Base-by-base conservation (phyloP, 1,284 basidiomycete genomes). In the Puccinia hordei region DNA sequence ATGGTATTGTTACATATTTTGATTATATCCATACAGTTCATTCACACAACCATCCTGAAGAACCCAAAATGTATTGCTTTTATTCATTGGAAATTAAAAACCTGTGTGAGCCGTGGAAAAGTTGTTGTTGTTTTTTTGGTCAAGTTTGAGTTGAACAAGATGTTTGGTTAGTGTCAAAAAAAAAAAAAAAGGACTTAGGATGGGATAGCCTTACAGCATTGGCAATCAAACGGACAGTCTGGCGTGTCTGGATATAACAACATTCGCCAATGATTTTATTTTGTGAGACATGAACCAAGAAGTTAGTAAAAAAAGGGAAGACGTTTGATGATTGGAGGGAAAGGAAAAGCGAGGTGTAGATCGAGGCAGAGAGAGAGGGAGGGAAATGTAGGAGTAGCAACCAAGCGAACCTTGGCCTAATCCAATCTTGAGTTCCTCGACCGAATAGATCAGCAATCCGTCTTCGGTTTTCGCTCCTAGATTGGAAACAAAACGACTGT, bases 371-470 rank as follows among this genome's bases (percentile, higher is more conserved):
- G 38, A 41, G 4, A 27, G 27, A 46, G 22, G 13, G 27, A 30
- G 22, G 15, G 27, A 49, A 49, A 30, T 24, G 41, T 19, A 12
- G 44, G 27, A 69, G 2, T n/a, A n/a, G 17, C 1, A 33, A 22
- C 4, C 4, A 33, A 30, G 35, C 46, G 19, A 30, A 71, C 68
- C 68, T 71, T 35, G 46, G 9, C 68, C 68, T 71, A 51, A 17
- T 22, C 68, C 68, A n/a, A 71, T 71, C 41, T 53, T 71, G 9
- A 71, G 68, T 24, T 71, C 68, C 19, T 71, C 68, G 27, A 71
- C 68, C 0, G 68, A 71, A 53, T 71, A 71, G 12, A 71, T 71
- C 19, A 38, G 1, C 41, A 71, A 53, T 13, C 68, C 68, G 49
- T 71, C 68, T 0, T 71, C 68, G 22, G 68, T 71, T n/a, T 19